phyloP scores from a whole-genome alignment of 2,329 filamentous ascomycete species.

The Colletotrichum australisinense region DNA sequence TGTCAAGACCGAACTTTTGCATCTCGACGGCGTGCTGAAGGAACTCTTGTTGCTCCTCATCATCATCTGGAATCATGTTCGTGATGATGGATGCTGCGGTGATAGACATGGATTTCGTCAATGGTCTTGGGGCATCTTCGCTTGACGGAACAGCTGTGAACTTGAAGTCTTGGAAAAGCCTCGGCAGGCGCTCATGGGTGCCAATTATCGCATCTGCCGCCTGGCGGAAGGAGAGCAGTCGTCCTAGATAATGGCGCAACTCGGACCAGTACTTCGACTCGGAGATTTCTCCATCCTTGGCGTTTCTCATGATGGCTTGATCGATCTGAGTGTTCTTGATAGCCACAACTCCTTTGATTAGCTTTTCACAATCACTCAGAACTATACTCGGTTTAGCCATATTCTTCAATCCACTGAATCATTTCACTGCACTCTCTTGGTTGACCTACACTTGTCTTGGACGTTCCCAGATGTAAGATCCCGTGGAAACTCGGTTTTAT shows the following conservation, averaged over 20 bases:
- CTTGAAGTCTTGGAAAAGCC: conserved; percentile 45
- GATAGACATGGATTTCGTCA: conserved; percentile 28
- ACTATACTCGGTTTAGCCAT: too few species aligned
- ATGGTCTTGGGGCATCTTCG: conserved; percentile 28
- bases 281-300: conserved; percentile 22
- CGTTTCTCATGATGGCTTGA: conserved; percentile 1
- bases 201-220: conserved; percentile 37
- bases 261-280: conserved; percentile 42
- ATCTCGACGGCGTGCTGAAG: conserved; percentile 35
- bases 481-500: background rate
- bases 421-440: background rate
- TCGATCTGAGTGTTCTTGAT: conserved; percentile 9
- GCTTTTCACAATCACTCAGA: conserved; percentile 5
- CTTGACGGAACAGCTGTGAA: conserved; percentile 44
- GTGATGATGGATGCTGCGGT: conserved; percentile 39
- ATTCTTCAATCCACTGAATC: too few species aligned
- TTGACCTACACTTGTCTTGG: conserved; percentile 1
- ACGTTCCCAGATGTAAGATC: background rate
- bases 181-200: conserved; percentile 40
- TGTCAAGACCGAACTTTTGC: conserved; percentile 41
- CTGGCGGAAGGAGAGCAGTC: conserved; percentile 40
- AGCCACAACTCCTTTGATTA: background rate
- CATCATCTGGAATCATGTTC: conserved; percentile 35
- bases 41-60: conserved; percentile 20
- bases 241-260: conserved; percentile 42